Conservation (phyloP, 2,329 filamentous ascomycete genomes). For the Teratosphaeria viscida region DNA sequence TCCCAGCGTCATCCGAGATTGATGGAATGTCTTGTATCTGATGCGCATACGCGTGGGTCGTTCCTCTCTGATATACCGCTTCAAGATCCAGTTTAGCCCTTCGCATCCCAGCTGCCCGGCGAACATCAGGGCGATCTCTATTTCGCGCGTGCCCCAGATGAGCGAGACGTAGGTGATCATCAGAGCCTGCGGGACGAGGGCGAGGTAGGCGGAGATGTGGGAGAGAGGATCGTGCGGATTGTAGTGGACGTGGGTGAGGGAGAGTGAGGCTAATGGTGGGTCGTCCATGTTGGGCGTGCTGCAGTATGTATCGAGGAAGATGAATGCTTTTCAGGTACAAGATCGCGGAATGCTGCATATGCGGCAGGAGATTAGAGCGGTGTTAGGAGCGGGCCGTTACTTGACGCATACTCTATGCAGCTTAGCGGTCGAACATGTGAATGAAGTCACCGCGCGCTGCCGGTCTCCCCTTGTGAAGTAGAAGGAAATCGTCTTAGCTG, state of each 20-base stretch:
- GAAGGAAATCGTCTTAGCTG: background rate
- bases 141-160: slow-evolving; percentile 81
- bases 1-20: background rate
- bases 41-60: slow-evolving; percentile 59
- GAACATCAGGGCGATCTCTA: slow-evolving; percentile 83
- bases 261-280: slow-evolving; percentile 71
- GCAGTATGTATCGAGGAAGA: background rate
- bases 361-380: background rate
- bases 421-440: background rate
- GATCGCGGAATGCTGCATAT: background rate
- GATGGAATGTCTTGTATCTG: no score
- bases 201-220: slow-evolving; percentile 83
- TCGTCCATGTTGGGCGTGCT: slow-evolving; percentile 30
- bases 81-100: slow-evolving; percentile 77
- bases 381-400: background rate
- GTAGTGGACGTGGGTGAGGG: slow-evolving; percentile 95
- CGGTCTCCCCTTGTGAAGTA: background rate
- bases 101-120: slow-evolving; percentile 86
- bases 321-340: background rate
- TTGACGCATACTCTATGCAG: background rate
- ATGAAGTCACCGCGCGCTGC: slow-evolving; percentile 1
- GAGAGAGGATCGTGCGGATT: slow-evolving; percentile 79
- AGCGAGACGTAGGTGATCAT: slow-evolving; percentile 84
- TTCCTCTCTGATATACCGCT: slow-evolving; percentile 86
- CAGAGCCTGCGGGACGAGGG: slow-evolving; percentile 83